Conservation (phyloP, 768 basidiomycete genomes). For the Tephrocybe rancida region DNA sequence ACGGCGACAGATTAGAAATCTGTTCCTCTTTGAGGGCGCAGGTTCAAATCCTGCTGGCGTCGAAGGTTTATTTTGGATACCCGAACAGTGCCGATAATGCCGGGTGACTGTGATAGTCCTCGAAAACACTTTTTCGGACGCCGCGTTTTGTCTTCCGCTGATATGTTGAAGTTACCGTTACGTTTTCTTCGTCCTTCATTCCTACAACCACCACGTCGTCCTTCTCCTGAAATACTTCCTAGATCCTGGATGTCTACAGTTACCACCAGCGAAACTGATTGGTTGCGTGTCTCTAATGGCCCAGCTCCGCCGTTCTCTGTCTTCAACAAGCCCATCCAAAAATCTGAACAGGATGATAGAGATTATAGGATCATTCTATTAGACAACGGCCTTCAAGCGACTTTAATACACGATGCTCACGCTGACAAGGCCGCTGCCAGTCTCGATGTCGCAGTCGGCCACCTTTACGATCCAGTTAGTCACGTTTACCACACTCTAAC, state of each 20-base stretch:
- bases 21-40: too few species aligned
- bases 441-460: slow-evolving; percentile 93
- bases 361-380: slow-evolving; percentile 81
- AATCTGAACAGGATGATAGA: slow-evolving; percentile 78
- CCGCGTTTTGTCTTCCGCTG: neutral
- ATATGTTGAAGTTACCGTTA: slow-evolving; percentile 15
- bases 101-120: slow-evolving; percentile 14
- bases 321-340: slow-evolving; percentile 63
- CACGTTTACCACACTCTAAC: neutral
- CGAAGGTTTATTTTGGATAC: neutral
- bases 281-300: slow-evolving; percentile 33
- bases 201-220: neutral
- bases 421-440: slow-evolving; percentile 96
- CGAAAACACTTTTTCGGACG: slow-evolving; percentile 9
- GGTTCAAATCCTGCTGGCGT: slow-evolving; percentile 9
- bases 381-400: slow-evolving; percentile 88
- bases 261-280: slow-evolving; percentile 24
- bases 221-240: neutral
- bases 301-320: slow-evolving; percentile 48
- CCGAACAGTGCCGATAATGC: slow-evolving; percentile 5
- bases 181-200: slow-evolving; percentile 1
- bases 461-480: slow-evolving; percentile 89
- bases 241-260: slow-evolving; percentile 20
- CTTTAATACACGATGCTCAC: slow-evolving; percentile 79
- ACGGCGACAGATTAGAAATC: slow-evolving; percentile 74